Conservation (phyloP, 176 grass and related monocot genomes). For the Zea luxurians region DNA sequence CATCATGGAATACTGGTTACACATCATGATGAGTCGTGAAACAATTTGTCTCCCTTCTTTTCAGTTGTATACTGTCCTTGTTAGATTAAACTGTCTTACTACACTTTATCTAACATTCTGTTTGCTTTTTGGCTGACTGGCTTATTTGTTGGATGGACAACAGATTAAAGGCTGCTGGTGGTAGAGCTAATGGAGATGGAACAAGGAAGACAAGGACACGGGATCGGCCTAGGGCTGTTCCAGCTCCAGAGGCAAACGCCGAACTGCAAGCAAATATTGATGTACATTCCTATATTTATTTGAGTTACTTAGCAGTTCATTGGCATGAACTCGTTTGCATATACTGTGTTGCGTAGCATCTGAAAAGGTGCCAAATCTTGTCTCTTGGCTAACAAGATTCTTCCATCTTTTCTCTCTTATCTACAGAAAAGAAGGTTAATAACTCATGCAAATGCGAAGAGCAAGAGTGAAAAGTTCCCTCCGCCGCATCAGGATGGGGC, state of each 20-base stretch:
- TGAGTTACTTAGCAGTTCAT: slow-evolving; percentile 10
- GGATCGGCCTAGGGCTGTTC: slow-evolving; percentile 65
- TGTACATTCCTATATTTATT: slow-evolving; percentile 46
- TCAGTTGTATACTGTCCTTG: slow-evolving; percentile 20
- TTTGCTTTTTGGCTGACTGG: slow-evolving; percentile 11
- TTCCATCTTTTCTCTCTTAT: background rate
- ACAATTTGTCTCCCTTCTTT: slow-evolving; percentile 29
- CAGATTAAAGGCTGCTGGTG: slow-evolving; percentile 67
- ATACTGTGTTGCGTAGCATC: background rate
- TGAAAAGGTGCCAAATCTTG: background rate
- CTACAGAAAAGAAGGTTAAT: slow-evolving; percentile 79
- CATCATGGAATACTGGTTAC: slow-evolving; percentile 49
- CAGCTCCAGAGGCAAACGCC: slow-evolving; percentile 85
- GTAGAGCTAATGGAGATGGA: slow-evolving; percentile 70
- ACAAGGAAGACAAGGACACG: slow-evolving; percentile 70
- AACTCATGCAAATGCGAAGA: slow-evolving; percentile 84
- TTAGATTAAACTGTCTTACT: slow-evolving; percentile 16
- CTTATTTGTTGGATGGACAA: slow-evolving; percentile 31
- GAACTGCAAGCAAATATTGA: slow-evolving; percentile 91
- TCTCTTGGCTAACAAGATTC: background rate
- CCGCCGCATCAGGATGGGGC: slow-evolving; percentile 83
- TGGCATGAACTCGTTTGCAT: background rate
- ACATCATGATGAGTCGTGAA: slow-evolving; percentile 51
- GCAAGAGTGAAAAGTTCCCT: slow-evolving; percentile 93
- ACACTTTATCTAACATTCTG: background rate